Evolutionary conservation across 2,329 filamentous ascomycete genomes (phyloP), one percentile per base, ranked within the genome.

Genomic region (Tolypocladium ovalisporum): DNA sequence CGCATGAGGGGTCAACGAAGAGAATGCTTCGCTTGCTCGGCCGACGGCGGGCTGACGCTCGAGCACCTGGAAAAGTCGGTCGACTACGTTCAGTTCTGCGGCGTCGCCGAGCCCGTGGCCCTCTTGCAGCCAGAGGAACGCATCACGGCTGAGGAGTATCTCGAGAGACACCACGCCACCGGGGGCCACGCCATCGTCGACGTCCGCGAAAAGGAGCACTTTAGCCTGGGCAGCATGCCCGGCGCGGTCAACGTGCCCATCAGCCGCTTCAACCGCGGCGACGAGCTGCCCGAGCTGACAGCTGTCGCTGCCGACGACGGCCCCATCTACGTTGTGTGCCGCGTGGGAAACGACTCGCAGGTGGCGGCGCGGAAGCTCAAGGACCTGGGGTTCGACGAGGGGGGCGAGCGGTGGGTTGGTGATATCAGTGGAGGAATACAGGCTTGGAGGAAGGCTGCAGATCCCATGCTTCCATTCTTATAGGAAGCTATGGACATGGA

Each of bases 11-110:
- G 83, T 0, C 80, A 87, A 54, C 81, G 89, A 54, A 71, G 76
- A 10, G 83, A 84, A 42, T 97, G 94, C 66, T 83, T 89, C 39
- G 87, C 88, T 1, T 99, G 94, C 69, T 88, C 87, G 0, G 73
- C 79, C 0, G 71, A 78, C 0, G 82, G 76, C 0, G 53, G 57
- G 0, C 77, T 97, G 13, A 87, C 86, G 0, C 68, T 83, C 9
- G 77, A 85, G 13, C 80, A 79, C 9, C 72, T 96, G 55, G 75
- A 71, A 24, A 79, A 78, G 0, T 85, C 82, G 6, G 75, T 92
- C 52, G 90, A 97, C 67, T 97, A 97, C 68, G 80, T 88, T 0
- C 84, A 87, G 55, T 97, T 97, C 67, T 97, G 93, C 67, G 91
- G 92, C 5, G 78, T 83, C 1, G 70, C 73, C 1, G 61, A 68